Conservation (phyloP, 2,329 filamentous ascomycete species). For the Curvularia verruculosa region DNA sequence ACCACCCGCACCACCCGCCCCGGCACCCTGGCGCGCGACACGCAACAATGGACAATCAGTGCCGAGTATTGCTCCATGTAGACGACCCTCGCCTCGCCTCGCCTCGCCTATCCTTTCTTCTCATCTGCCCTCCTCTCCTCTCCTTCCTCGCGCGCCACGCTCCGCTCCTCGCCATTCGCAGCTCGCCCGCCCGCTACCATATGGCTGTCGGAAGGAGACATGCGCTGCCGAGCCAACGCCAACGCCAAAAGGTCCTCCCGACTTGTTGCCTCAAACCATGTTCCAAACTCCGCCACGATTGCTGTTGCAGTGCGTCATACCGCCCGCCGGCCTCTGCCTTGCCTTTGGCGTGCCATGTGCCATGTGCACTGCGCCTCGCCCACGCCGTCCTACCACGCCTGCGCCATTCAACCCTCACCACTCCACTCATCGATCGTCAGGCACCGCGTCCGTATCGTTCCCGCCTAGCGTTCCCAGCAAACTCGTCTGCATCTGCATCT, state of each 20-base stretch:
- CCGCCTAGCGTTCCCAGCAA: neutral
- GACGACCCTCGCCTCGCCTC: neutral
- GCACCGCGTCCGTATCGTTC: slow-evolving; percentile 7
- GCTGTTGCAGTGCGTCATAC: slow-evolving; percentile 11
- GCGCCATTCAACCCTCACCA: slow-evolving; percentile 1
- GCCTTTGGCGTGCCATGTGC: too few relatives aligned
- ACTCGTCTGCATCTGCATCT: neutral
- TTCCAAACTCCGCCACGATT: slow-evolving; percentile 12
- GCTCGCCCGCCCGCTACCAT: neutral
- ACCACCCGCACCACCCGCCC: too few relatives aligned
- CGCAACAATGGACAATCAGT: neutral
- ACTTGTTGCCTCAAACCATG: slow-evolving; percentile 5
- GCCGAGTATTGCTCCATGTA: neutral
- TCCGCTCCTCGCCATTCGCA: neutral
- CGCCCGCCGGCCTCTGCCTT: too few relatives aligned
- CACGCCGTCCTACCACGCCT: slow-evolving; percentile 10
- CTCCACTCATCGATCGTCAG: slow-evolving; percentile 18
- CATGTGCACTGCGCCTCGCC: slow-evolving; percentile 19
- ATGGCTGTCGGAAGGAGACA: slow-evolving; percentile 1
- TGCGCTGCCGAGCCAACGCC: too few relatives aligned
- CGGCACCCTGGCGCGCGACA: neutral
- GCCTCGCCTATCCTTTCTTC: neutral
- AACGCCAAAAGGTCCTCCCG: too few relatives aligned
- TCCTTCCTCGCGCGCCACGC: neutral
- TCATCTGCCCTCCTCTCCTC: neutral